A percentile compares a stretch with the other conserved stretches of the same genome.
Conservation (phyloP, 1,284 basidiomycete genomes). For the Porphyrellus sp. region DNA sequence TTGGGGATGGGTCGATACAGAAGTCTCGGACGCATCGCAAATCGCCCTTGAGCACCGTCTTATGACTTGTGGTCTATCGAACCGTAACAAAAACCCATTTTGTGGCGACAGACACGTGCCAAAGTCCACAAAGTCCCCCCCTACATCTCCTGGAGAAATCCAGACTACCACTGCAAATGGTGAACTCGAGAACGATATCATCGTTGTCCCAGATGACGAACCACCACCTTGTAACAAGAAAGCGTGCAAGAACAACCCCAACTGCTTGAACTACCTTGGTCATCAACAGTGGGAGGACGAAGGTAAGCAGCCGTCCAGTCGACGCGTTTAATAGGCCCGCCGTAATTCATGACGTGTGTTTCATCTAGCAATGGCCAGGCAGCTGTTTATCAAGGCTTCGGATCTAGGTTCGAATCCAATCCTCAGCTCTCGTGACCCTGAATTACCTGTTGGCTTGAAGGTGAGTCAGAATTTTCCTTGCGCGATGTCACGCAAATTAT, state of each 20-base stretch:
- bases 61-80: slow-evolving; percentile 64
- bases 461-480: slow-evolving; percentile 37
- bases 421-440: slow-evolving; percentile 46
- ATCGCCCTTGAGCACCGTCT: slow-evolving; percentile 66
- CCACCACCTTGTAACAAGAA: slow-evolving; percentile 55
- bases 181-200: slow-evolving; percentile 57
- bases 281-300: slow-evolving; percentile 73
- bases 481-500: background rate
- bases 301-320: slow-evolving; percentile 38
- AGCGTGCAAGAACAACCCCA: slow-evolving; percentile 68
- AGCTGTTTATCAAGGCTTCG: slow-evolving; percentile 52
- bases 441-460: slow-evolving; percentile 76
- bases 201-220: slow-evolving; percentile 69
- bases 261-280: slow-evolving; percentile 83
- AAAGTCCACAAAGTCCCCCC: slow-evolving; percentile 17
- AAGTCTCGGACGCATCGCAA: slow-evolving; percentile 49
- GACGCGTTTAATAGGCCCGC: slow-evolving; percentile 16
- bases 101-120: slow-evolving; percentile 54
- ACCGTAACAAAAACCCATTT: slow-evolving; percentile 44
- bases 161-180: slow-evolving; percentile 28
- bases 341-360: slow-evolving; percentile 14
- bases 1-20: slow-evolving; percentile 78
- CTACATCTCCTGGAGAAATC: slow-evolving; percentile 1
- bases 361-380: slow-evolving; percentile 47
- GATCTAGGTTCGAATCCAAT: slow-evolving; percentile 55